These are phyloP conservation scores for Metschnikowia henanensis DNA, from an alignment of 805 yeast species.

Conservation along the genomic window DNA sequence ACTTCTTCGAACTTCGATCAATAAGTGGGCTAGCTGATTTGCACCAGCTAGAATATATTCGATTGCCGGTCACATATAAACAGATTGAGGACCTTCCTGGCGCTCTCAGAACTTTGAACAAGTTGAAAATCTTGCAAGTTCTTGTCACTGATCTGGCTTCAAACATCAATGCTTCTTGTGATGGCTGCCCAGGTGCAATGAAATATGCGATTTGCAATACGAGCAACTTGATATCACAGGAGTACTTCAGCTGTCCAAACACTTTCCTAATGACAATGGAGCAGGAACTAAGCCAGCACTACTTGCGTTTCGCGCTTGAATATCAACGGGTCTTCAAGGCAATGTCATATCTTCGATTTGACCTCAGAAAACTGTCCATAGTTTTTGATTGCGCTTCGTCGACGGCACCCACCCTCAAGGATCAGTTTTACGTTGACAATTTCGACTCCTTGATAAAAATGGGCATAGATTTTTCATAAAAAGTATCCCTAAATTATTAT, in stretches of 20 bases:
- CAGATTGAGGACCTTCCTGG: slow-evolving; percentile 11
- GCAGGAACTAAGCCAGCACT: slow-evolving; percentile 11
- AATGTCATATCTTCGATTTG: slow-evolving; percentile 13
- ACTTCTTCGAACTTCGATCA: slow-evolving; percentile 7
- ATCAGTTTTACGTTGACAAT: slow-evolving; percentile 1
- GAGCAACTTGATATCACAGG: slow-evolving; percentile 16
- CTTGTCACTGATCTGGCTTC: slow-evolving; percentile 13
- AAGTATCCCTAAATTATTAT: not conserved
- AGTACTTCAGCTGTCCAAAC: slow-evolving; percentile 16
- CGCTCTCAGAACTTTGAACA: not conserved
- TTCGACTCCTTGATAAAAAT: slow-evolving; percentile 8
- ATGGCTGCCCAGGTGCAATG: slow-evolving; percentile 8
- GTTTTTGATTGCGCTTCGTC: slow-evolving; percentile 9
- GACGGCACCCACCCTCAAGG: slow-evolving; percentile 2
- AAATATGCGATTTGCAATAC: slow-evolving; percentile 10
- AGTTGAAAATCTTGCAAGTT: slow-evolving; percentile 11
- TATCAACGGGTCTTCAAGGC: not conserved
- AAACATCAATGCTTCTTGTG: slow-evolving; percentile 8
- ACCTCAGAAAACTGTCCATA: slow-evolving; percentile 12
- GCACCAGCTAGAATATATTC: slow-evolving; percentile 6
- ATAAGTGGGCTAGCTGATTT: slow-evolving; percentile 10
- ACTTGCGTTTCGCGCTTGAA: slow-evolving; percentile 3
- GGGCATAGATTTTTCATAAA: not conserved
- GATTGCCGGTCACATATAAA: slow-evolving; percentile 12
- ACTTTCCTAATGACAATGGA: slow-evolving; percentile 8